A percentile compares a stretch with the other conserved stretches of the same genome.
These are phyloP conservation scores for Hypoxylon sp. DNA, from an alignment of 2,329 filamentous ascomycete genomes.

Conservation along the genomic window DNA sequence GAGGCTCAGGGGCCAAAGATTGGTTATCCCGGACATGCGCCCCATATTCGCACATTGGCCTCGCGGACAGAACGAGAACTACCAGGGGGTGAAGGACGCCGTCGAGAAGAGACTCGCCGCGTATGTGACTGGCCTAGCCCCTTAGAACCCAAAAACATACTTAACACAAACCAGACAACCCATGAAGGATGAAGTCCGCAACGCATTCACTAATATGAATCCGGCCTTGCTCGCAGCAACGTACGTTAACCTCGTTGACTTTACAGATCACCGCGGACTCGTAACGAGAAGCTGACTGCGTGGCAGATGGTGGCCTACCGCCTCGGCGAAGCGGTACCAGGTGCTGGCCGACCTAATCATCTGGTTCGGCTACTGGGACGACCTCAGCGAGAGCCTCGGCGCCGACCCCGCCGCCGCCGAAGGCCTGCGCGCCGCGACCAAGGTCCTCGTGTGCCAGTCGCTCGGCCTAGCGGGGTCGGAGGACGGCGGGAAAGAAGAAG, in stretches of 20 bases:
- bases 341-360: constrained; percentile 44
- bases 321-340: constrained; percentile 35
- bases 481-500: constrained; percentile 1
- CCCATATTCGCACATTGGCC: constrained; percentile 47
- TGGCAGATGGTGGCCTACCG: constrained; percentile 46
- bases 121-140: constrained; percentile 28
- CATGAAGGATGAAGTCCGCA: constrained; percentile 33
- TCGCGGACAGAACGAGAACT: constrained; percentile 38
- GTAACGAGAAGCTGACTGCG: neutral
- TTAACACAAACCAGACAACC: constrained; percentile 23
- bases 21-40: constrained; percentile 45
- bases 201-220: constrained; percentile 37
- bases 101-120: constrained; percentile 38
- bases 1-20: constrained; percentile 43
- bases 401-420: constrained; percentile 36
- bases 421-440: constrained; percentile 40
- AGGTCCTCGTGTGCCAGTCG: constrained; percentile 38
- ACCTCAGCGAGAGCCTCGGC: constrained; percentile 41
- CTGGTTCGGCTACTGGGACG: constrained; percentile 48
- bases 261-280: neutral
- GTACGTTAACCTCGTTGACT: constrained; percentile 28
- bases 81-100: constrained; percentile 33
- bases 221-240: constrained; percentile 45
- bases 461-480: constrained; percentile 23
- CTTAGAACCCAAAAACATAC: constrained; percentile 4